Conservation (phyloP, 768 basidiomycete species). For the Mycena kentingensis region DNA sequence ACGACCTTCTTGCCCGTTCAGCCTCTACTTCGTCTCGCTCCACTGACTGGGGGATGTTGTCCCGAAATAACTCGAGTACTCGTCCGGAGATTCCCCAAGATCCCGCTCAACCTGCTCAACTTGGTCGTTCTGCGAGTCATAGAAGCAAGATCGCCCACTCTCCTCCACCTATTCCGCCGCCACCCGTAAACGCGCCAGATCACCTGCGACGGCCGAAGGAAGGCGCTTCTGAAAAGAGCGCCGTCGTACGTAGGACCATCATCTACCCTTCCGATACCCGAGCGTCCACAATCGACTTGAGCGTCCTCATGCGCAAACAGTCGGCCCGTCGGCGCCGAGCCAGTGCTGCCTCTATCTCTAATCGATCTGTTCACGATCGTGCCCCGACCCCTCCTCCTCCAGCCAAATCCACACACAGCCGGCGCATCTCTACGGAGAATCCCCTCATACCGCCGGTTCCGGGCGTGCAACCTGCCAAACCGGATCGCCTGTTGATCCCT, state of each 20-base stretch:
- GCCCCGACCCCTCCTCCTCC: conserved; percentile 86
- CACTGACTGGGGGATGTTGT: conserved; percentile 46
- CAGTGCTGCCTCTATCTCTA: conserved; percentile 62
- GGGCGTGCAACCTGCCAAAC: conserved; percentile 47
- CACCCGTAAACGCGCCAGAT: conserved; percentile 29
- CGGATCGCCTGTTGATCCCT: conserved; percentile 43
- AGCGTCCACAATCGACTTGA: conserved; percentile 58
- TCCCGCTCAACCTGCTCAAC: conserved; percentile 15
- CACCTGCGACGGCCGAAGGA: conserved; percentile 44
- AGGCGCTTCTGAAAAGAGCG: conserved; percentile 40
- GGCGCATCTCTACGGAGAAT: conserved; percentile 66
- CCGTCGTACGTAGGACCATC: conserved; percentile 76
- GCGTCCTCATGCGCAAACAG: conserved; percentile 54
- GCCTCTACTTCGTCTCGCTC: conserved; percentile 62
- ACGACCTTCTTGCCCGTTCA: conserved; percentile 71
- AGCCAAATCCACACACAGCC: conserved; percentile 44
- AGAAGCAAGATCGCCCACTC: neutral
- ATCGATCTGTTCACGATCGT: conserved; percentile 77
- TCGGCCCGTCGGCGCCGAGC: conserved; percentile 62
- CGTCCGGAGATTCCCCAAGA: conserved; percentile 34
- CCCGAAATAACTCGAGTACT: conserved; percentile 45
- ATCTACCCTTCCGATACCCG: conserved; percentile 73
- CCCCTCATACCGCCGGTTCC: conserved; percentile 73
- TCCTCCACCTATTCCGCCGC: conserved; percentile 23
- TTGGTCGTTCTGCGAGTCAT: conserved; percentile 4